Conservation (phyloP, 768 basidiomycete genomes). For the Guyanaporus albipodus region DNA sequence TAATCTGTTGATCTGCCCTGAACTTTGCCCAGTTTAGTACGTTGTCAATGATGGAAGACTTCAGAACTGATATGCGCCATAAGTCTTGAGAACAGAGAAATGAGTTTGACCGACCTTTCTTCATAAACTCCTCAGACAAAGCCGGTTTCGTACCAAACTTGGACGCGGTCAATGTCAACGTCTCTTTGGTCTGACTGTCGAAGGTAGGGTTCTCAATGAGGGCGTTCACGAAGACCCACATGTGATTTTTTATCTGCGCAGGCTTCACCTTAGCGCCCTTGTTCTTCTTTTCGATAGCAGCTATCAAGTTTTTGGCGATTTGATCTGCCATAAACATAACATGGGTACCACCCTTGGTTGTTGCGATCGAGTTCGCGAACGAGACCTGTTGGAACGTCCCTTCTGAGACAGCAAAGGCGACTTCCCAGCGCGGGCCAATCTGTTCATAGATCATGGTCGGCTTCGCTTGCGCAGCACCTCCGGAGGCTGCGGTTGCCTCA, state of each 20-base stretch:
- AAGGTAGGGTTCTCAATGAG: slow-evolving; percentile 97
- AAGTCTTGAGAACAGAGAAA: slow-evolving; percentile 1
- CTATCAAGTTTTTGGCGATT: slow-evolving; percentile 78
- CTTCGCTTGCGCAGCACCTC: slow-evolving; percentile 76
- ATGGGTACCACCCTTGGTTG: slow-evolving; percentile 94
- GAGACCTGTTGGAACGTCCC: slow-evolving; percentile 92
- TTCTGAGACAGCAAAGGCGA: slow-evolving; percentile 92
- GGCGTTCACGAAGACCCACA: slow-evolving; percentile 97
- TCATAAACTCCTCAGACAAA: slow-evolving; percentile 90
- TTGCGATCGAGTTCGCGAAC: slow-evolving; percentile 96
- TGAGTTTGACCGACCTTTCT: slow-evolving; percentile 66
- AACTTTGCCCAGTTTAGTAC: slow-evolving; percentile 95
- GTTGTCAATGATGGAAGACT: slow-evolving; percentile 87
- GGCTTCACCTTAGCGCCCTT: slow-evolving; percentile 93
- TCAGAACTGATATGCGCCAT: slow-evolving; percentile 53
- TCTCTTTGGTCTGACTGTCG: slow-evolving; percentile 99
- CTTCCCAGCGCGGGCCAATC: slow-evolving; percentile 83
- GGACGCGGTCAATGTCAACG: slow-evolving; percentile 75
- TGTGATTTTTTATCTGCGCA: slow-evolving; percentile 92
- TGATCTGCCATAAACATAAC: slow-evolving; percentile 84
- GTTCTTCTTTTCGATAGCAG: slow-evolving; percentile 92
- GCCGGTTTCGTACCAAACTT: slow-evolving; percentile 90
- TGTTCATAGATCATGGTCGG: slow-evolving; percentile 79
- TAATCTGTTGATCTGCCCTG: slow-evolving; percentile 93
- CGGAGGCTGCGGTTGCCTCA: slow-evolving; percentile 62